Base-by-base conservation (phyloP, 2,329 filamentous ascomycete genomes). In the Botrytis hyacinthi region DNA sequence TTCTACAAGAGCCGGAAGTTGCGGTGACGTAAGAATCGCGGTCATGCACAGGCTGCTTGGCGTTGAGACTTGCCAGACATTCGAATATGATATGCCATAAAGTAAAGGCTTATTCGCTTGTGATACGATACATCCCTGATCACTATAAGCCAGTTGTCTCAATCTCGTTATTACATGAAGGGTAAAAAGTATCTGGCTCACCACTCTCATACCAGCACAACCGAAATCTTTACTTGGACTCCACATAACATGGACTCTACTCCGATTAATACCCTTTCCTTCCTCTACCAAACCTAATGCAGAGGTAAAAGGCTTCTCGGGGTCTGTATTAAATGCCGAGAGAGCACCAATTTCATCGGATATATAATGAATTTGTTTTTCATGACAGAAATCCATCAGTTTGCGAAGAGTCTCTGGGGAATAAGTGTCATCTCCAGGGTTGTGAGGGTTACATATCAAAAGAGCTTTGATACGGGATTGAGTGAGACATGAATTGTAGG, bases 181-280 rank as follows among this genome's bases (percentile, higher is more conserved):
- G 12, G 18, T 61, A 61, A 32, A 35, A 61, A 37, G 18, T 12
- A 12, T 26, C 8, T 16, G 46, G 26, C 63, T 67, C n/a, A 67
- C 63, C 40, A 48, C 22, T 48, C 63, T 35, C 63, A 67, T 26
- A 32, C 63, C 63, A 18, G 63, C 63, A 67, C 63, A 46, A 32
- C 63, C 63, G 12, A 67, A 67, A 48, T 51, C 63, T 26, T 51
- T 67, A 67, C 44, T 48, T 26, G 42, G 29, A 12, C 42, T 37
- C 40, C 63, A 67, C 8, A 51, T n/a, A 35, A 67, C 10, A 51
- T 67, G 44, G 40, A 67, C 63, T 46, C 63, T n/a, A 48, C 63
- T 67, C 42, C 63, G 18, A 14, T 46, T 26, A 32, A 48, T 67
- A 1, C 63, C 63, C 0, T 26, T 32, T 14, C 42, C 63, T 10